Evolutionary conservation across 768 basidiomycete species (phyloP).

Genomic region (Hysterangium stoloniferum): DNA sequence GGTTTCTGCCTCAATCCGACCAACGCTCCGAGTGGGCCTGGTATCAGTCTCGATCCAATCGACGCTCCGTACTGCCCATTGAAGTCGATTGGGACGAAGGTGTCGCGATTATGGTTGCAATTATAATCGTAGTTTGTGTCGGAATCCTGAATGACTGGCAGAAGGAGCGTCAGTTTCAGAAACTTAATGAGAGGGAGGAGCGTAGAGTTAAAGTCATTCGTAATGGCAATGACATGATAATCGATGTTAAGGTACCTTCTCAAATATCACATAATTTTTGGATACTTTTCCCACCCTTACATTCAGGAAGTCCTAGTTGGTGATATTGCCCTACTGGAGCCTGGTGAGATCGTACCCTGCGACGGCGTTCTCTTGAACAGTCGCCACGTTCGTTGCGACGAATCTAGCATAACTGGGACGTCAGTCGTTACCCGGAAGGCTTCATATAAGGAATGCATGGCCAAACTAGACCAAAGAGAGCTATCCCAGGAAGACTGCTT

Average conservation of each 20-base stretch:
- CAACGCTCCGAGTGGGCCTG: too few species aligned
- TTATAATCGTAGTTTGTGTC: constrained; percentile 58
- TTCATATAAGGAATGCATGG: constrained; percentile 64
- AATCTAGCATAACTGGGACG: constrained; percentile 94
- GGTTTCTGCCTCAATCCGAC: too few species aligned
- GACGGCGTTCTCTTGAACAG: constrained; percentile 91
- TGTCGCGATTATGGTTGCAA: constrained; percentile 40
- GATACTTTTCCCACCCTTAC: constrained; percentile 21
- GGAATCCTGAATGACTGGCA: constrained; percentile 98
- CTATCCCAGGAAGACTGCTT: constrained; percentile 81
- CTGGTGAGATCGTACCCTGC: constrained; percentile 93
- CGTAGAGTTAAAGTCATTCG: constrained; percentile 82
- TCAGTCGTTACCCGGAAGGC: constrained; percentile 90
- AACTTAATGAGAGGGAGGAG: constrained; percentile 90
- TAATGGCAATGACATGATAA: constrained; percentile 54
- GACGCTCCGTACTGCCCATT: constrained; percentile 43
- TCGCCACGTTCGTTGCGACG: constrained; percentile 92
- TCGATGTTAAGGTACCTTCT: constrained; percentile 75
- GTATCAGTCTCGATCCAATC: constrained; percentile 21
- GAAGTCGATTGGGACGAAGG: constrained; percentile 96
- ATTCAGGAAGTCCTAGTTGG: constrained; percentile 84
- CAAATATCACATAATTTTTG: background rate
- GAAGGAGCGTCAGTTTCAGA: constrained; percentile 93
- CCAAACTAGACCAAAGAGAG: constrained; percentile 24
- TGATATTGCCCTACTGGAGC: constrained; percentile 85